Evolutionary conservation across 202 grass and related monocot genomes (phyloP).

Genomic region (Tripidium arundinaceum): DNA sequence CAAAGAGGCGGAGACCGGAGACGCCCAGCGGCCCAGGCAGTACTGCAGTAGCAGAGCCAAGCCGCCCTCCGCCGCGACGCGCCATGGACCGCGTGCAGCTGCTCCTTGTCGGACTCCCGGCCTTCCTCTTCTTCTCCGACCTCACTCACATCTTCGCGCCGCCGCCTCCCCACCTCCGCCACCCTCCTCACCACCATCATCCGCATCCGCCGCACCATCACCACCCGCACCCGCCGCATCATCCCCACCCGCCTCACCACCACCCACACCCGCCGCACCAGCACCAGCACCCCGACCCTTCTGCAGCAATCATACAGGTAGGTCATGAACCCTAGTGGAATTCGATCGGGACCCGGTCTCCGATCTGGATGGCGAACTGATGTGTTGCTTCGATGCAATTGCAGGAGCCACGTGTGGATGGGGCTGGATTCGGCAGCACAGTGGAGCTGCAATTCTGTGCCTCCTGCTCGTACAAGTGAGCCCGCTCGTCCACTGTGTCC

Average conservation of each 20-base stretch:
- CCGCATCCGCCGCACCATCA: conserved; percentile 22
- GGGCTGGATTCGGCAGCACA: conserved; percentile 57
- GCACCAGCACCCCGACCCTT: conserved; percentile 26
- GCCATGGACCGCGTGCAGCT: conserved; percentile 82
- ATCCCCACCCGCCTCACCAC: conserved; percentile 28
- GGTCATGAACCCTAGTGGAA: conserved; percentile 14
- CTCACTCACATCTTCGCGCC: conserved; percentile 78
- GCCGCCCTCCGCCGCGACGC: neutral
- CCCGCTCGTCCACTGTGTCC: neutral
- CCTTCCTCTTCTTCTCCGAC: conserved; percentile 87
- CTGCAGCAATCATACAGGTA: conserved; percentile 31
- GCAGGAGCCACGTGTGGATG: conserved; percentile 50
- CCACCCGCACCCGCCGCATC: conserved; percentile 1
- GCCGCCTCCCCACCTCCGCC: conserved; percentile 53
- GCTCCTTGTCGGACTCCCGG: conserved; percentile 75
- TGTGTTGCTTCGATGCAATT: neutral
- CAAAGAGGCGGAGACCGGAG: too few species aligned
- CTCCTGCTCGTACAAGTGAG: conserved; percentile 87
- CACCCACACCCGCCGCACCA: conserved; percentile 29
- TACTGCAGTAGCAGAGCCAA: too few species aligned
- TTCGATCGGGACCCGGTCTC: neutral
- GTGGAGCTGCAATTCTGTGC: conserved; percentile 87
- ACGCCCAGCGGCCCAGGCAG: too few species aligned
- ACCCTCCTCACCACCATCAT: conserved; percentile 14
- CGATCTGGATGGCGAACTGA: conserved; percentile 29